Conservation (phyloP, 2,329 filamentous ascomycete genomes). For the Cladosporium velox region DNA sequence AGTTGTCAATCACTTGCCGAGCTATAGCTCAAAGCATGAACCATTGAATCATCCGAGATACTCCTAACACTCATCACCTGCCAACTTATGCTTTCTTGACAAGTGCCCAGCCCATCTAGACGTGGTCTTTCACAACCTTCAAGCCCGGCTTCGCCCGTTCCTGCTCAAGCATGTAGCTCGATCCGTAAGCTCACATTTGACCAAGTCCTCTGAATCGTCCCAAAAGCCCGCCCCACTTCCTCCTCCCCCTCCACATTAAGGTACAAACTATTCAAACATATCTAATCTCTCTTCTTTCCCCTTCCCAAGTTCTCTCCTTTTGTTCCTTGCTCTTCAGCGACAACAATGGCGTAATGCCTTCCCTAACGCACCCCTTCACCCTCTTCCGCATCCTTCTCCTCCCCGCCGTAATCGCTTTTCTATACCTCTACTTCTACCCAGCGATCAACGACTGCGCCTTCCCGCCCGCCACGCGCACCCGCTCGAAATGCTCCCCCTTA, state of each 20-base stretch:
- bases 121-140: neutral
- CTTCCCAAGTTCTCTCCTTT: neutral
- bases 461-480: slow-evolving; percentile 47
- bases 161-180: neutral
- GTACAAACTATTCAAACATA: neutral
- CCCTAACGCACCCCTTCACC: slow-evolving; percentile 49
- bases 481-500: neutral
- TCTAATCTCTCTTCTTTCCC: neutral
- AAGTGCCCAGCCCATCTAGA: neutral
- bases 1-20: neutral
- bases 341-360: slow-evolving; percentile 46
- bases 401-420: slow-evolving; percentile 67
- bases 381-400: slow-evolving; percentile 59
- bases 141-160: neutral
- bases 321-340: neutral
- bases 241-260: neutral
- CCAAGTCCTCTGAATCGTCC: neutral
- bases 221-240: neutral
- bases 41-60: neutral
- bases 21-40: neutral
- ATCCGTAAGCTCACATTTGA: neutral
- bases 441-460: slow-evolving; percentile 79
- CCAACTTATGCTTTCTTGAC: neutral
- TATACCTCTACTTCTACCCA: slow-evolving; percentile 88
- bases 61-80: neutral